These are phyloP conservation scores for Mortierella sp. DNA, from an alignment of 371 early-diverging fungal genomes.

Conservation along the genomic window DNA sequence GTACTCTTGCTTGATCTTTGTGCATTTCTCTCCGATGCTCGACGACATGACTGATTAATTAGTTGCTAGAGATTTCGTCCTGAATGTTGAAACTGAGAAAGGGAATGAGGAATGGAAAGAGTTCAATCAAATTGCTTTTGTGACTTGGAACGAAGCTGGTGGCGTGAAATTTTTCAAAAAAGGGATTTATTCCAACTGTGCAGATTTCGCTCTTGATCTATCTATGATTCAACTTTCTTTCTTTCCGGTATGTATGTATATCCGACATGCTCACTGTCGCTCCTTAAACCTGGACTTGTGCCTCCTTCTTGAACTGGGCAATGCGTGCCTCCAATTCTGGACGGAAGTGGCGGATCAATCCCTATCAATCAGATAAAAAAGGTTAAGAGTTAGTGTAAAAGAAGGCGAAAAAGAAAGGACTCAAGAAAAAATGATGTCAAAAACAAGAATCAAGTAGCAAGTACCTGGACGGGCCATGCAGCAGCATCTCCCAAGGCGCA, in stretches of 20 bases:
- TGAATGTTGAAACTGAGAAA: neutral
- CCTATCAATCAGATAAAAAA: constrained; percentile 56
- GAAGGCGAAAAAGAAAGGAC: neutral
- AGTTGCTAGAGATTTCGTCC: neutral
- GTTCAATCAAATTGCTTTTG: neutral
- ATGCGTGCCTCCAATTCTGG: constrained; percentile 93
- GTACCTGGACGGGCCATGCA: constrained; percentile 94
- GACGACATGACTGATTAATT: constrained; percentile 66
- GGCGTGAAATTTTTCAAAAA: neutral
- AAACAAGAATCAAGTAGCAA: neutral
- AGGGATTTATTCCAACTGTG: neutral
- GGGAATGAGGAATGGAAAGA: neutral
- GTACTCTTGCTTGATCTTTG: constrained; percentile 90
- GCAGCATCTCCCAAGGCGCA: constrained; percentile 99
- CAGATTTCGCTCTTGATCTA: too few relatives aligned
- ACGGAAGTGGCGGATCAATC: constrained; percentile 95
- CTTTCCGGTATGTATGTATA: neutral
- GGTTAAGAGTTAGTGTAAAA: neutral
- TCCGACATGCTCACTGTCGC: neutral
- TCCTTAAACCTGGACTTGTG: constrained; percentile 16
- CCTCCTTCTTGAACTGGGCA: constrained; percentile 63
- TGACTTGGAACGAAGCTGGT: neutral
- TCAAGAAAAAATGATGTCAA: neutral
- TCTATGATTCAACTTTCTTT: constrained; percentile 4
- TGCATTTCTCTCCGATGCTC: constrained; percentile 88